Base-by-base conservation (phyloP, 495 filamentous ascomycete genomes). In the Sphaerosporella brunnea region DNA sequence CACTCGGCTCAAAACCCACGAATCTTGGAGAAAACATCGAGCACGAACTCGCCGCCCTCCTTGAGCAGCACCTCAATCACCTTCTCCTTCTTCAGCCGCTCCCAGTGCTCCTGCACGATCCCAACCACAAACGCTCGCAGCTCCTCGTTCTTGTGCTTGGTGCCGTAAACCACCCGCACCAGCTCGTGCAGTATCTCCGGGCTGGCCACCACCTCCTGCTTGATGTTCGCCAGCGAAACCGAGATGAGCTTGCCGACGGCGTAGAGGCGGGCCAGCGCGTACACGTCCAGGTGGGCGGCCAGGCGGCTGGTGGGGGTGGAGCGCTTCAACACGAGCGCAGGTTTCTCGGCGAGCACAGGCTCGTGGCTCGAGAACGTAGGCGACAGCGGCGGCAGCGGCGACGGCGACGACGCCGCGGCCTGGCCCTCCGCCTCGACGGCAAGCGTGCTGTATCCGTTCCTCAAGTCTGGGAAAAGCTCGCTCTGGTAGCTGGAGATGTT, bases 131-230 rank as follows among this genome's bases (percentile, higher is more conserved):
- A 46, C 28, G 43, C 43, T 5, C 43, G 11, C 9, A 46, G 28
- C 8, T 46, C 26, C 26, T 34, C 43, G 23, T 46, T 19, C 43
- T 23, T 34, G 26, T 34, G 25, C 28, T 46, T 46, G 28, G 43
- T 34, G 10, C 43, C 43, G 19, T 46, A 46, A 19, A 46, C 43
- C 1, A 34, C 43, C 13, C 43, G 43, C 18, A 46, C 43, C 9
- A 46, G 43, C 30, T 46, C 43, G 16, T 36, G 43, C n/a, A 46
- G 28, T 13, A 46, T 34, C 43, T 15, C 43, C 15, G 26, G 43
- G 7, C 10, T 34, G 11, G 43, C 18, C 13, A 34, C 26, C 9
- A 46, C 26, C 25, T 46, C 43, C 18, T 15, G 19, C 26, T 34
- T 36, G 24, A 46, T 34, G 8, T 46, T 46, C 13, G 15, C 11